Percentiles rank a stretch among this genome's conserved stretches.
Evolutionary conservation across 2,329 filamentous ascomycete genomes (phyloP).

Genomic region (Cylindrodendrum hubeiense): DNA sequence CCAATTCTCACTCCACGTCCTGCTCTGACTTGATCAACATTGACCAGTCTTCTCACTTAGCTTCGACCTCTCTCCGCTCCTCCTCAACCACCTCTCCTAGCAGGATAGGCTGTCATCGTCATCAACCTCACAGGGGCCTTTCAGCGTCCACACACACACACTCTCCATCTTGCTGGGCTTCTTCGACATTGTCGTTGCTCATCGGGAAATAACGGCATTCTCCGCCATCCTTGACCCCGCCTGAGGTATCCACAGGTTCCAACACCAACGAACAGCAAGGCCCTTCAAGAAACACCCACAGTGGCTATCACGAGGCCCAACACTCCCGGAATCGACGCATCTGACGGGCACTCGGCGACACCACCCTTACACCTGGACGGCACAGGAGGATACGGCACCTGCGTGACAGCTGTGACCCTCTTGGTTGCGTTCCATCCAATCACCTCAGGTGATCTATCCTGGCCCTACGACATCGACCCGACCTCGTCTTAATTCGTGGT

Average conservation of each 20-base stretch:
- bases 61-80: background rate
- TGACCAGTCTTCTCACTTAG: conserved; percentile 14
- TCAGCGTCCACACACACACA: background rate
- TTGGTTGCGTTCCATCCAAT: background rate
- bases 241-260: conserved; percentile 22
- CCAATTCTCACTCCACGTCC: background rate
- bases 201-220: conserved; percentile 3
- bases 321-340: background rate
- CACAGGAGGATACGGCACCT: background rate
- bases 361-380: background rate
- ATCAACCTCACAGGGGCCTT: background rate
- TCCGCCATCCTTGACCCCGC: conserved; percentile 15
- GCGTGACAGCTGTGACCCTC: background rate
- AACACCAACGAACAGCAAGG: conserved; percentile 17
- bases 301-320: background rate
- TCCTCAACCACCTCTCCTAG: background rate
- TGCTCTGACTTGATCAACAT: conserved; percentile 6
- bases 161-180: background rate
- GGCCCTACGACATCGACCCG: background rate
- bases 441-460: background rate
- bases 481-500: conserved; percentile 4
- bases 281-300: background rate
- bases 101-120: background rate
- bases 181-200: background rate
- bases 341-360: background rate